Base-by-base conservation (phyloP, 768 basidiomycete genomes). In the Tulasnella sp. region DNA sequence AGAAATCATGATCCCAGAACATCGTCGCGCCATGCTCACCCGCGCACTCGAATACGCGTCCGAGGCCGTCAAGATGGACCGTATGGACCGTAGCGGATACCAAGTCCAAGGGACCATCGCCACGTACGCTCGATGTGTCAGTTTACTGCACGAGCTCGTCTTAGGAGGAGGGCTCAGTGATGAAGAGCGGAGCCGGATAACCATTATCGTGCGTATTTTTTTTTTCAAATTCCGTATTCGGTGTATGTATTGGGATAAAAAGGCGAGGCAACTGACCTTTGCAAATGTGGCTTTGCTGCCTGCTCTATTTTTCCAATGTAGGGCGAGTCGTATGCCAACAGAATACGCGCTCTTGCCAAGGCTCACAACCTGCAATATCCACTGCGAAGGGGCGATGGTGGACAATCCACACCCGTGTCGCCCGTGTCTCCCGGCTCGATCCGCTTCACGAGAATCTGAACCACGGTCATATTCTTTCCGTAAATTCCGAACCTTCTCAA, bases 171-270 rank as follows among this genome's bases (percentile, higher is more conserved):
- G 40, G 26, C 23, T 71, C 5, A 71, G 37, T 37, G 32, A 71
- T 13, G 42, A 71, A 7, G 70, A 71, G 35, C 37, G 4, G 70
- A 71, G 29, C 23, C 37, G 42, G 2, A 20, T 71, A 44, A 71
- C 37, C 20, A 16, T 32, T 15, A 71, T 71, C 37, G 70, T 71
- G n/a, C 9, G 70, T 71, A 23, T 2, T 71, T 44, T 71, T 71
- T 5, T 2, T 71, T 44, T 71, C 35, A n/a, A 44, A 71, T 23
- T 32, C n/a, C 57, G 29, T 26, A 23, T 61, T 61, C n/a, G 23
- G n/a, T 40, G 40, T 86, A 15, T 84, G 35, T 35, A 35, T 35
- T 35, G 35, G 35, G 35, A 35, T 35, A 44, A 18, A 18, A 44
- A 44, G 44, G 44, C 44, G 44, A 44, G 44, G 44, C 44, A 44